Evolutionary conservation across 164 flowering plant species (phyloP).

Genomic region (Malania oleifera): DNA sequence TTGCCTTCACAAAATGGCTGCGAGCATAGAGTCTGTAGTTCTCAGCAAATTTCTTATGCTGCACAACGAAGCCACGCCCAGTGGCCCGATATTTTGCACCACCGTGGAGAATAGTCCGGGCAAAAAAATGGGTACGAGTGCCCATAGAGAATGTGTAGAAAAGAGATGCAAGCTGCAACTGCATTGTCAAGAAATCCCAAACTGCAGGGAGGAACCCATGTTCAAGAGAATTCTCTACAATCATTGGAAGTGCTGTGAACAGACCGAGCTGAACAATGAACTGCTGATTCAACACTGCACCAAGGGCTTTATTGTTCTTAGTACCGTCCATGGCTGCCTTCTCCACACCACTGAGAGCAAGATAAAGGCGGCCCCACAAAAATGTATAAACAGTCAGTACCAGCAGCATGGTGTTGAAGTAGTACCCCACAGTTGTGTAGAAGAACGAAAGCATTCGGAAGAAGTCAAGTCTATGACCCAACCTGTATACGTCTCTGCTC

Average conservation of each 20-base stretch:
- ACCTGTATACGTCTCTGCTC: constrained; percentile 84
- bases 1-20: constrained; percentile 90
- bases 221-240: constrained; percentile 83
- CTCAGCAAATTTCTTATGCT: constrained; percentile 87
- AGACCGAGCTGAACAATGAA: constrained; percentile 79
- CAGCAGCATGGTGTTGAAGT: constrained; percentile 73
- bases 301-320: constrained; percentile 59
- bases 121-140: constrained; percentile 83
- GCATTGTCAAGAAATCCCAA: constrained; percentile 92
- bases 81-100: constrained; percentile 98
- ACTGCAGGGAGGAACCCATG: constrained; percentile 78
- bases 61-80: constrained; percentile 94
- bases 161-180: constrained; percentile 75
- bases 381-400: constrained; percentile 72
- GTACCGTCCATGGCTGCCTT: constrained; percentile 22
- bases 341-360: constrained; percentile 89
- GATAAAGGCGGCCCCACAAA: constrained; percentile 87
- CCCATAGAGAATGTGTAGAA: constrained; percentile 93
- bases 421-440: constrained; percentile 82
- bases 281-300: constrained; percentile 76
- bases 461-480: constrained; percentile 92
- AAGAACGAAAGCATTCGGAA: constrained; percentile 90
- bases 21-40: constrained; percentile 88
- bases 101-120: constrained; percentile 93
- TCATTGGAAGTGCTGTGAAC: constrained; percentile 92